Percentiles rank a stretch among this genome's conserved stretches.
These are phyloP conservation scores for Solanum lignicaule DNA, from an alignment of 257 asterid species.

Conservation along the genomic window DNA sequence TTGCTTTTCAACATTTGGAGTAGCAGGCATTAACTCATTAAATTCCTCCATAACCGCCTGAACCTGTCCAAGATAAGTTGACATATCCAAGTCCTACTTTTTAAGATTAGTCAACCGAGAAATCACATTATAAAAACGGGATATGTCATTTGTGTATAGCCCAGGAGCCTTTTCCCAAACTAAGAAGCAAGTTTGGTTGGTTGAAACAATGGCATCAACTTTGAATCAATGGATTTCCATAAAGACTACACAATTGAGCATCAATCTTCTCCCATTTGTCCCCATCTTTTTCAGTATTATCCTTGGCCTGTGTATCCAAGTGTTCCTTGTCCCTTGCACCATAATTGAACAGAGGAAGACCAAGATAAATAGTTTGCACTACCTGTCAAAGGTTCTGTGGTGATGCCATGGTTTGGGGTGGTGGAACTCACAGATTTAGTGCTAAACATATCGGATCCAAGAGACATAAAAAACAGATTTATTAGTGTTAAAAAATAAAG, in stretches of 20 bases:
- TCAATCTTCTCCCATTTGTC: neutral
- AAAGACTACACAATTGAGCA: neutral
- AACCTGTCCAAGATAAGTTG: no score
- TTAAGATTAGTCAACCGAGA: no score
- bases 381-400: neutral
- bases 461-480: neutral
- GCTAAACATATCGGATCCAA: neutral
- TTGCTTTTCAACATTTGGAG: no score
- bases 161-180: no score
- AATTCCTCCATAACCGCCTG: no score
- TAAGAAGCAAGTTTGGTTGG: no score
- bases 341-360: neutral
- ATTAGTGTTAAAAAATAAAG: neutral
- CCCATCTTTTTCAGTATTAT: neutral
- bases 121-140: no score
- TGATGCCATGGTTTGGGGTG: neutral
- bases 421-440: neutral
- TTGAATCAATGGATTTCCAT: neutral
- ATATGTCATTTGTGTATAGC: no score
- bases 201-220: no score
- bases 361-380: neutral
- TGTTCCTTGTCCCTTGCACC: neutral
- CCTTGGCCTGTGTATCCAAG: neutral
- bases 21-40: no score
- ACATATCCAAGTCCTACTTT: no score